Evolutionary conservation across 306 rosid species (phyloP).

Genomic region (Prunus mongolica): DNA sequence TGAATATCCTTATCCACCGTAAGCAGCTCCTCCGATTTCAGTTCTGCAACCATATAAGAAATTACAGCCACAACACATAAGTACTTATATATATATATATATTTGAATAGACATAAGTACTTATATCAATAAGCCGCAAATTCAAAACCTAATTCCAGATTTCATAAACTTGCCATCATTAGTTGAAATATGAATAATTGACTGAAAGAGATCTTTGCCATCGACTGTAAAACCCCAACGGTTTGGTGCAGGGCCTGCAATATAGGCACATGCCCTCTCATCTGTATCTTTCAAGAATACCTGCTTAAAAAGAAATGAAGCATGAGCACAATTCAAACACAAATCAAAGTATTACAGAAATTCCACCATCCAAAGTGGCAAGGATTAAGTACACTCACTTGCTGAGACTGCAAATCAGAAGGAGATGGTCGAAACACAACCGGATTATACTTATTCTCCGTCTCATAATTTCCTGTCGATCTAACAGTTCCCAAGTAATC

Average conservation of each 20-base stretch:
- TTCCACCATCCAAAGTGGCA: slow-evolving; percentile 1
- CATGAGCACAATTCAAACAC: slow-evolving; percentile 21
- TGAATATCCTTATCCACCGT: slow-evolving; percentile 26
- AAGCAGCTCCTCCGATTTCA: slow-evolving; percentile 29
- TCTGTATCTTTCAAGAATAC: slow-evolving; percentile 92
- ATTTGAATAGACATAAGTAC: no score
- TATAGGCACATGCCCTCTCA: slow-evolving; percentile 98
- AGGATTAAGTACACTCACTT: slow-evolving; percentile 48
- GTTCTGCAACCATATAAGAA: slow-evolving; percentile 42
- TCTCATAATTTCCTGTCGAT: slow-evolving; percentile 35
- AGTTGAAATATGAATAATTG: slow-evolving; percentile 37
- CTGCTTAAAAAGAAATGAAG: slow-evolving; percentile 38
- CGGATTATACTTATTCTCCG: slow-evolving; percentile 42
- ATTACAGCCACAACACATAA: not conserved
- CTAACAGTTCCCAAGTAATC: slow-evolving; percentile 94
- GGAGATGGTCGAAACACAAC: slow-evolving; percentile 69
- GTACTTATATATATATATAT: not conserved
- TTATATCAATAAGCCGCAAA: not conserved
- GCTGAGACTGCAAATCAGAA: slow-evolving; percentile 79
- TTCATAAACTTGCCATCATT: slow-evolving; percentile 47
- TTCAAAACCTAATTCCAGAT: slow-evolving; percentile 6
- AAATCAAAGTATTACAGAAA: not conserved
- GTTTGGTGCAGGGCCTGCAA: slow-evolving; percentile 99
- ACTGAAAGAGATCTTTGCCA: slow-evolving; percentile 62
- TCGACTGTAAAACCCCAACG: slow-evolving; percentile 97